Base-by-base conservation (phyloP, 176 grass and related monocot genomes). In the Juncus effusus region DNA sequence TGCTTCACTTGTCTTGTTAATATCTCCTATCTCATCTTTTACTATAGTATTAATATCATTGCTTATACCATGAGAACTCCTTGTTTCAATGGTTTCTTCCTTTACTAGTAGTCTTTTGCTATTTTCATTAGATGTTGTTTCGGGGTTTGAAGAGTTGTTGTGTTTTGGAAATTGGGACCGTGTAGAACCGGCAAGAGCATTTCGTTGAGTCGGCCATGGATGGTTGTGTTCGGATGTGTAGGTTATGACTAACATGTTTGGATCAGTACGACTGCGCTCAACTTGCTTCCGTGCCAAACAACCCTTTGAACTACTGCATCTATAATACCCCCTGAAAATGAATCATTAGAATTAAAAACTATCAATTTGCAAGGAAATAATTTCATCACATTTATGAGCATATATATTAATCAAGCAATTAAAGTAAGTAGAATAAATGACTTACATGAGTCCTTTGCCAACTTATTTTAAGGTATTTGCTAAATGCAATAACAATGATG, bases 281-380 rank as follows among this genome's bases (percentile, higher is more conserved):
- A 97, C 94, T 74, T 97, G 94, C 77, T 97, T 97, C 80, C 94
- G 76, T 49, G 94, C 94, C 2, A 85, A 85, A 80, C 94, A 97
- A 62, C 88, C 93, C 73, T 97, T 97, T 9, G 94, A 97, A 78
- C 88, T 97, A 67, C 94, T 97, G 77, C 94, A 97, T 77, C 85
- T 86, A 81, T 97, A 97, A 74, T 97, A 97, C 0, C 56, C 56
- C 56, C 56, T 59, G 56, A 59, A 59, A 4, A 59, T 59, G 12
- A 59, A 59, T 6, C 56, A 14, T 28, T 28, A 28, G 19, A 28
- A 28, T 28, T 28, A 1, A 28, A 28, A 28, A 28, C 19, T 28
- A 28, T 28, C 19, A 28, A 28, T 28, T 28, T 28, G 19, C 19
- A 28, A 28, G 19, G 19, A 28, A 28, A 28, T 28, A 28, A 28